phyloP scores from a whole-genome alignment of 1,284 basidiomycete genomes.

The Dichomitus squalens region DNA sequence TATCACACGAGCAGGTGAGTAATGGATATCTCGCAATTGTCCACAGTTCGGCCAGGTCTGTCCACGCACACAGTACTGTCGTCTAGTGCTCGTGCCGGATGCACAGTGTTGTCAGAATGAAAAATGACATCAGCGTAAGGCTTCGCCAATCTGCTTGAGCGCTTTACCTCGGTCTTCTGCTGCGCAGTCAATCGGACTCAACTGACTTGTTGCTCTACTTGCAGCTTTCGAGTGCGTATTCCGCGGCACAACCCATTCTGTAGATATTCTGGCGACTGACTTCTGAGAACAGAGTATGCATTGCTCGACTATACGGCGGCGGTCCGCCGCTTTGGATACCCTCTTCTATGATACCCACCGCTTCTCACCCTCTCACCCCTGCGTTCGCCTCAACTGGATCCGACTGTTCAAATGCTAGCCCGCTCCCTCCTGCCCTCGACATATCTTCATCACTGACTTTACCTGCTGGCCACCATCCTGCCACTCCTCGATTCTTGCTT shows the following conservation, averaged over 20 bases:
- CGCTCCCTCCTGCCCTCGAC: constrained; percentile 28
- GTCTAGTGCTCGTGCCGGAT: neutral
- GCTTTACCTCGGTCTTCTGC: neutral
- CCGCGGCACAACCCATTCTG: neutral
- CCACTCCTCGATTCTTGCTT: constrained; percentile 81
- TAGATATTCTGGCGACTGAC: neutral
- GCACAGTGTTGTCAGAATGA: neutral
- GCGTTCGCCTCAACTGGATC: constrained; percentile 43
- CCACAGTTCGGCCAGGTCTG: neutral
- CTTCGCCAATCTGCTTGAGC: too few species aligned
- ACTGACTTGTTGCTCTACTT: neutral
- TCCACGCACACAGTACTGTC: neutral
- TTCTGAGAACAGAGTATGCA: constrained; percentile 67
- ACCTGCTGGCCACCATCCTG: constrained; percentile 66
- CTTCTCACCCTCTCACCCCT: constrained; percentile 69
- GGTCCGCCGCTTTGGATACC: constrained; percentile 75
- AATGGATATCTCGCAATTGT: neutral
- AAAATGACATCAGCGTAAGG: neutral
- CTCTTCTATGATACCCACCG: constrained; percentile 65
- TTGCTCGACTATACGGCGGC: constrained; percentile 85
- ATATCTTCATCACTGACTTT: constrained; percentile 30
- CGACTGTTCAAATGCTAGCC: constrained; percentile 24
- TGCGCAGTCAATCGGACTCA: too few species aligned
- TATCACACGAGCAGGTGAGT: constrained; percentile 80
- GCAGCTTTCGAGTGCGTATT: constrained; percentile 2